These are phyloP conservation scores for Marasmius sp. DNA, from an alignment of 1,284 basidiomycete species.

Conservation along the genomic window DNA sequence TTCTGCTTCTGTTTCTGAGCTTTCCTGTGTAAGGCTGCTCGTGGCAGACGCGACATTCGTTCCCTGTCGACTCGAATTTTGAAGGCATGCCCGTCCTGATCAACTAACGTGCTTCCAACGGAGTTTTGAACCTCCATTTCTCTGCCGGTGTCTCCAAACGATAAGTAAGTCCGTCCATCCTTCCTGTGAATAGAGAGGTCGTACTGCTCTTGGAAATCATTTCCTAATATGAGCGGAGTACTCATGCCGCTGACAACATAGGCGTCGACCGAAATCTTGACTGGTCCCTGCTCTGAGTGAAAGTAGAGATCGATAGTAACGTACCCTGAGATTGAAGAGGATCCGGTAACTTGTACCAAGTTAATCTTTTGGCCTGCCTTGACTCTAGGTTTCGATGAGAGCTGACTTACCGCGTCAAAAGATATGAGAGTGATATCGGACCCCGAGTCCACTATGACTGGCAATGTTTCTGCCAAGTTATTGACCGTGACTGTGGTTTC, in stretches of 20 bases:
- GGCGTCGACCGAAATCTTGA: slow-evolving; percentile 26
- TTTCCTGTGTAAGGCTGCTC: slow-evolving; percentile 2
- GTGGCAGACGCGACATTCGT: neutral
- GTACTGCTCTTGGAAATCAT: slow-evolving; percentile 31
- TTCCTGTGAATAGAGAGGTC: slow-evolving; percentile 22
- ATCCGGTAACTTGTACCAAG: slow-evolving; percentile 25
- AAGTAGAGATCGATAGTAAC: slow-evolving; percentile 24
- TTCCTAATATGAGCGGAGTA: slow-evolving; percentile 28
- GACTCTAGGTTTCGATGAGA: slow-evolving; percentile 12
- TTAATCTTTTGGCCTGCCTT: slow-evolving; percentile 22
- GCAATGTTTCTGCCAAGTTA: neutral
- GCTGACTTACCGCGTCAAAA: slow-evolving; percentile 6
- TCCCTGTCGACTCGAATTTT: slow-evolving; percentile 9
- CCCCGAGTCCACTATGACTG: slow-evolving; percentile 15
- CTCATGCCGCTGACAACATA: slow-evolving; percentile 24
- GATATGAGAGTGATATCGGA: slow-evolving; percentile 26
- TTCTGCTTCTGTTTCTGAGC: neutral
- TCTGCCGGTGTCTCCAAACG: slow-evolving; percentile 23
- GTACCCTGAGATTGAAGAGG: slow-evolving; percentile 23
- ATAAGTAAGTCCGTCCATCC: slow-evolving; percentile 15
- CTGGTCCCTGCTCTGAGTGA: slow-evolving; percentile 21
- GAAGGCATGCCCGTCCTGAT: slow-evolving; percentile 14
- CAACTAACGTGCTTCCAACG: neutral
- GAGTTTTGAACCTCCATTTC: slow-evolving; percentile 12
- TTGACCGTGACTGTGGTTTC: slow-evolving; percentile 13